Evolutionary conservation across 805 yeast species (phyloP).

Genomic region (Tetrapisispora fleetii): DNA sequence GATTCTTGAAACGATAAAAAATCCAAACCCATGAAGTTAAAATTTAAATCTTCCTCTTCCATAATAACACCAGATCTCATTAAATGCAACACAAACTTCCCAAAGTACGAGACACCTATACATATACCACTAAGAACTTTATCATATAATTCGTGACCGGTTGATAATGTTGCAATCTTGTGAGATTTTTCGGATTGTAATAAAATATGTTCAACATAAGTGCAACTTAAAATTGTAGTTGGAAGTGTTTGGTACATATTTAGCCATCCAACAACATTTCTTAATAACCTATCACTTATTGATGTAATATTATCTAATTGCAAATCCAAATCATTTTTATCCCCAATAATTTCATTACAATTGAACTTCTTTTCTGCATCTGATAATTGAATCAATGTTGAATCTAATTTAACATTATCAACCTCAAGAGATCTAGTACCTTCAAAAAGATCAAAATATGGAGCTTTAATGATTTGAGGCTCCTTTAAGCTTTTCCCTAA

Average conservation of each 20-base stretch:
- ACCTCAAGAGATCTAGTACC: constrained; percentile 86
- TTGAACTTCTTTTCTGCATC: constrained; percentile 40
- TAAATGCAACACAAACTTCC: constrained; percentile 37
- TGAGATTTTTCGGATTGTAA: constrained; percentile 29
- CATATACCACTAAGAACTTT: constrained; percentile 42
- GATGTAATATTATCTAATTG: constrained; percentile 36
- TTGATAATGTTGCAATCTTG: constrained; percentile 7
- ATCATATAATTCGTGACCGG: constrained; percentile 34
- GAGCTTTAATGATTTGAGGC: constrained; percentile 51
- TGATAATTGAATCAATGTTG: constrained; percentile 50
- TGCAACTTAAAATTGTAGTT: constrained; percentile 68
- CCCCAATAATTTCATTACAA: constrained; percentile 22
- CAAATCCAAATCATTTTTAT: constrained; percentile 18
- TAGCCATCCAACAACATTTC: constrained; percentile 62
- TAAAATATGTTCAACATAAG: constrained; percentile 57
- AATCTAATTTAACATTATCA: constrained; percentile 61
- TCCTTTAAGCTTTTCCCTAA: constrained; percentile 30
- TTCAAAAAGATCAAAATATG: constrained; percentile 57
- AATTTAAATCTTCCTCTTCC: constrained; percentile 69
- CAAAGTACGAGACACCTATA: constrained; percentile 44
- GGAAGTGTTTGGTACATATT: constrained; percentile 56
- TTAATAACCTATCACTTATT: constrained; percentile 44
- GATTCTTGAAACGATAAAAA: constrained; percentile 25
- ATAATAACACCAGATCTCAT: constrained; percentile 50
- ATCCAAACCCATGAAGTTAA: constrained; percentile 49